Conservation (phyloP, 768 basidiomycete species). For the Xerocomellus intermedius region DNA sequence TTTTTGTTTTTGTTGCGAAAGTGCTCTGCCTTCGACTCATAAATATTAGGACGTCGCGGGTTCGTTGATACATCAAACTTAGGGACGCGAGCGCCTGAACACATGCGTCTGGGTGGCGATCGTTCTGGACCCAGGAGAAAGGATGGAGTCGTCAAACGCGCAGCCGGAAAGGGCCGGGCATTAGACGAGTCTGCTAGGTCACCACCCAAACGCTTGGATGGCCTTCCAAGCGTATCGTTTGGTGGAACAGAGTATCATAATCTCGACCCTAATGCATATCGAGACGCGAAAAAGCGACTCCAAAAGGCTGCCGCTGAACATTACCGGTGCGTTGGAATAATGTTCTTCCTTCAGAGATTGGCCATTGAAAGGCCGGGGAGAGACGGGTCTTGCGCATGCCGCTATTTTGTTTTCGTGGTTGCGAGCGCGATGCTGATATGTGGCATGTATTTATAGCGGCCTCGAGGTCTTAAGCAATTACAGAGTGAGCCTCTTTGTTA, state of each 20-base stretch:
- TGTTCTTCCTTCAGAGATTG: background rate
- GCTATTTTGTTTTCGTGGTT: background rate
- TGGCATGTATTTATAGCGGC: constrained; percentile 42
- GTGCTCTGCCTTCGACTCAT: background rate
- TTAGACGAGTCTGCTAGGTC: background rate
- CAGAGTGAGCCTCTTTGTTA: constrained; percentile 48
- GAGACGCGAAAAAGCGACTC: constrained; percentile 79
- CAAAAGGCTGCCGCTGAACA: constrained; percentile 82
- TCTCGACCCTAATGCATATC: constrained; percentile 75
- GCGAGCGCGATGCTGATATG: constrained; percentile 10
- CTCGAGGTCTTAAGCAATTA: constrained; percentile 89
- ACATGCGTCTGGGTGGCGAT: background rate
- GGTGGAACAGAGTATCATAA: constrained; percentile 1
- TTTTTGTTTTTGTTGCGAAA: background rate
- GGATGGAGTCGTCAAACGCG: background rate
- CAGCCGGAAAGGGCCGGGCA: background rate
- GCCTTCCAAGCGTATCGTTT: background rate
- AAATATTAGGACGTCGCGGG: background rate
- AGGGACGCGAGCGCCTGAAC: background rate
- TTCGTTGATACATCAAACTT: background rate
- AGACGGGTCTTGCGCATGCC: background rate
- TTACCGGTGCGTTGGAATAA: constrained; percentile 54
- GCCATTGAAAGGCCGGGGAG: background rate
- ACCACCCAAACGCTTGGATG: background rate
- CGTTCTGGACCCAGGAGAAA: background rate